Base-by-base conservation (phyloP, 371 early-diverging fungal species). In the Rhizomucor miehei region DNA sequence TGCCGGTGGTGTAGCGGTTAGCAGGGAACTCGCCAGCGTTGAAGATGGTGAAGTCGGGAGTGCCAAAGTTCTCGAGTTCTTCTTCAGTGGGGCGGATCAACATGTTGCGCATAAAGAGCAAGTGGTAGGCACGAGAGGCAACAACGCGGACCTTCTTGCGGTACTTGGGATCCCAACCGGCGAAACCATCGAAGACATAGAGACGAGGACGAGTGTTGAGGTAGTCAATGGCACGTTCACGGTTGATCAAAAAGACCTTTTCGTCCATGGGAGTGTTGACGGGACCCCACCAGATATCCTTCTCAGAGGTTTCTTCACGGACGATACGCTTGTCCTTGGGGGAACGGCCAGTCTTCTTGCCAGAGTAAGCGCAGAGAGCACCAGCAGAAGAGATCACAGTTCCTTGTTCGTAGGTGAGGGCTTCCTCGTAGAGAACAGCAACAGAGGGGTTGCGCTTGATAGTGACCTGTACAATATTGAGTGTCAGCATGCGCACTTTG, bases 211-310 rank as follows among this genome's bases (percentile, higher is more conserved):
- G 90, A 14, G 97, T 95, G 76, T 98, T 98, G 54, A 98, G 79
- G 71, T 97, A 98, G 77, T 95, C 95, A 63, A 91, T 82, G 19
- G 97, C 96, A 48, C 94, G 86, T 75, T 98, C 94, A 65, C 93
- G 92, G 80, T 96, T 97, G 67, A 91, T 89, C 67, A 91, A 84
- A 75, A 98, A 98, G 11, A 91, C 85, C 48, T 88, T 80, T 63
- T 92, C 90, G 52, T 83, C 78, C 70, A 97, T 85, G 63, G 88
- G 88, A 66, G 88, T 89, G 78, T 98, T 98, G 60, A 97, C 93
- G 25, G 97, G 95, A n/a, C 97, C 97, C 95, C 96, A 95, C 98
- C 98, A 98, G 63, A 98, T 82, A 66, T 97, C 92, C 47, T 87
- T 74, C 12, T 75, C 67, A 14, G 93, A 86, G 10, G 80, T 60